phyloP scores from a whole-genome alignment of 306 rosid genomes.

The Ormosia semicastrata region DNA sequence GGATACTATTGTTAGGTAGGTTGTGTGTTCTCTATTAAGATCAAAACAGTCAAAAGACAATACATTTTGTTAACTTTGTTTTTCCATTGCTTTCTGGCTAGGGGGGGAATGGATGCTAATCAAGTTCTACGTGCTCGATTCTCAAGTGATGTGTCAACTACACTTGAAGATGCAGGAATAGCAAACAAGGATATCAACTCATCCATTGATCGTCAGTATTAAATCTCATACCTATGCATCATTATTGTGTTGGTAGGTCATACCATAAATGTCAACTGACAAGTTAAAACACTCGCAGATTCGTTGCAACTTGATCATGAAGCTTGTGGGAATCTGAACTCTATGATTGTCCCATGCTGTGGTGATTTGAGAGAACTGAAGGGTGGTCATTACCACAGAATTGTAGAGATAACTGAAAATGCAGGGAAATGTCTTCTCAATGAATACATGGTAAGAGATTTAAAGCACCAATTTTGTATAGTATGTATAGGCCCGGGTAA shows the following conservation, averaged over 20 bases:
- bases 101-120: slow-evolving; percentile 87
- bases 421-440: slow-evolving; percentile 84
- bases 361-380: slow-evolving; percentile 86
- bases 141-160: slow-evolving; percentile 67
- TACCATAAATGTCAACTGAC: slow-evolving; percentile 20
- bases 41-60: not conserved
- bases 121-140: slow-evolving; percentile 72
- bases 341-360: slow-evolving; percentile 84
- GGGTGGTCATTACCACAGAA: slow-evolving; percentile 90
- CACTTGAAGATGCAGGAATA: slow-evolving; percentile 77
- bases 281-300: slow-evolving; percentile 54
- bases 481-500: not conserved
- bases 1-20: slow-evolving; percentile 79
- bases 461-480: not conserved
- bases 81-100: slow-evolving; percentile 23
- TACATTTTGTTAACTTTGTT: slow-evolving; percentile 10
- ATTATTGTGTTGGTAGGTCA: not conserved
- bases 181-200: slow-evolving; percentile 83
- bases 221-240: not conserved
- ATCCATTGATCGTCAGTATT: slow-evolving; percentile 77
- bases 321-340: slow-evolving; percentile 85
- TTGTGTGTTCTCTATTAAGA: slow-evolving; percentile 5
- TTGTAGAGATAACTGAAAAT: slow-evolving; percentile 87
- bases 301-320: slow-evolving; percentile 94
- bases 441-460: slow-evolving; percentile 73